Percentiles rank a stretch among this genome's conserved stretches.
These are phyloP conservation scores for Neoarthrinium moseri DNA, from an alignment of 2,329 filamentous ascomycete genomes.

Conservation along the genomic window DNA sequence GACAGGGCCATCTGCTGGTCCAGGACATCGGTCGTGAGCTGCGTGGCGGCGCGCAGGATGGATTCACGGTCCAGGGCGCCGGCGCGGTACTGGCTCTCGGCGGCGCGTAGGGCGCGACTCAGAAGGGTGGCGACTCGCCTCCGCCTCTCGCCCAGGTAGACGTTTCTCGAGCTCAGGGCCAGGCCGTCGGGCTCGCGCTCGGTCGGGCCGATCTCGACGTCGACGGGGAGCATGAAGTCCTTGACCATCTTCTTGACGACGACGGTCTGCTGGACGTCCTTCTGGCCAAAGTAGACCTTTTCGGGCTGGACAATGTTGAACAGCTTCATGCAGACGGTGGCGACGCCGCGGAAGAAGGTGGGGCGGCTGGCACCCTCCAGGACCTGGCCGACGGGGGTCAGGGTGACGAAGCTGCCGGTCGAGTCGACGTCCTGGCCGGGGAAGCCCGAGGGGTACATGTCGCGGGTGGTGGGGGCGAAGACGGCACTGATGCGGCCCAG, in stretches of 20 bases:
- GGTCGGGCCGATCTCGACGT: constrained; percentile 74
- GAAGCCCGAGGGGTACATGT: constrained; percentile 85
- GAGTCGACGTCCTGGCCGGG: constrained; percentile 71
- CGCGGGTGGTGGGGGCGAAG: constrained; percentile 78
- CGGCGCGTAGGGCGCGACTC: constrained; percentile 65
- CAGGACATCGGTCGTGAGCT: constrained; percentile 53
- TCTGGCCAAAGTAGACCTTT: constrained; percentile 90
- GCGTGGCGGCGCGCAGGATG: constrained; percentile 71
- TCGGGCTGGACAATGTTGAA: constrained; percentile 81
- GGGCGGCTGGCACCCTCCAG: constrained; percentile 84
- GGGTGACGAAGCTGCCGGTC: constrained; percentile 84
- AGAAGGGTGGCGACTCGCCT: constrained; percentile 73
- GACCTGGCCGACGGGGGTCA: constrained; percentile 78
- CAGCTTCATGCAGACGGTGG: constrained; percentile 93
- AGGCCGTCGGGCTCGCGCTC: constrained; percentile 77
- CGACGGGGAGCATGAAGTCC: constrained; percentile 79
- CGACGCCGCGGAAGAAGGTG: constrained; percentile 94
- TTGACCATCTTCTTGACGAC: constrained; percentile 83
- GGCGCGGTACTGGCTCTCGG: constrained; percentile 63
- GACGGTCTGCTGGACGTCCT: constrained; percentile 95
- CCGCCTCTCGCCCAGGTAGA: constrained; percentile 79
- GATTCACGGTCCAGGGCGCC: constrained; percentile 55
- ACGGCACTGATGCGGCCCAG: constrained; percentile 75
- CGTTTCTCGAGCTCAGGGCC: constrained; percentile 89
- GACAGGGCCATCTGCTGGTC: constrained; percentile 61